Evolutionary conservation across 2,329 filamentous ascomycete genomes (phyloP).

Genomic region (Alternaria arbusti): DNA sequence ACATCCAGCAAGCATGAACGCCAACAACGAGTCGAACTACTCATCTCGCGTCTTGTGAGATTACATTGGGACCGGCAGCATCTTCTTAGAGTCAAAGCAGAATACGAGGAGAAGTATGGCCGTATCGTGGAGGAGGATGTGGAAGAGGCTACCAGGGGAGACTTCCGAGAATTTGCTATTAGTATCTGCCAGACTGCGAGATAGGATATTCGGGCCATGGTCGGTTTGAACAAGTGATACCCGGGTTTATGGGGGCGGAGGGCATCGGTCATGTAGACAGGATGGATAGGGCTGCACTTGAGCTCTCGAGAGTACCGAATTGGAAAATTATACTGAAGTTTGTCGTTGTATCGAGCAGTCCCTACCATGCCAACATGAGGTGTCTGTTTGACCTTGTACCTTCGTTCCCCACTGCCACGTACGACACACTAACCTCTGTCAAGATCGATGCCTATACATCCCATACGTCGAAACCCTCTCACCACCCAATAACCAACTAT

Average conservation of each 20-base stretch:
- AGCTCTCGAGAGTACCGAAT: background rate
- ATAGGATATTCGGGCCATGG: background rate
- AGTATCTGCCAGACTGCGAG: conserved; percentile 57
- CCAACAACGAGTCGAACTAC: conserved; percentile 76
- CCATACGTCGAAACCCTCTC: background rate
- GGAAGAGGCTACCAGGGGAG: conserved; percentile 74
- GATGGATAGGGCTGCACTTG: background rate
- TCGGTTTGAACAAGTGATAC: background rate
- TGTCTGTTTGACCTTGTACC: background rate
- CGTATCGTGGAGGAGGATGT: conserved; percentile 78
- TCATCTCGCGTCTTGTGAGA: conserved; percentile 85
- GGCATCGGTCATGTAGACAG: background rate
- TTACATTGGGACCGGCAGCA: conserved; percentile 92
- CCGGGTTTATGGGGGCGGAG: background rate
- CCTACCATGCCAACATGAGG: background rate
- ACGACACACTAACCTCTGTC: background rate
- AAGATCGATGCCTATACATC: background rate
- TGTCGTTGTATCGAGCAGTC: background rate
- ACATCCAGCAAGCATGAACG: conserved; percentile 46
- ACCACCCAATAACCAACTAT: background rate
- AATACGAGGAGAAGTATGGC: conserved; percentile 80
- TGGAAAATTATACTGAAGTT: background rate
- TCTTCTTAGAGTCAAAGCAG: conserved; percentile 77
- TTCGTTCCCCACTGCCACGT: background rate
- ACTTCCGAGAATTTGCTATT: conserved; percentile 79